These are phyloP conservation scores for Vaccinium corymbosum DNA, from an alignment of 148 eudicot species.

Conservation along the genomic window DNA sequence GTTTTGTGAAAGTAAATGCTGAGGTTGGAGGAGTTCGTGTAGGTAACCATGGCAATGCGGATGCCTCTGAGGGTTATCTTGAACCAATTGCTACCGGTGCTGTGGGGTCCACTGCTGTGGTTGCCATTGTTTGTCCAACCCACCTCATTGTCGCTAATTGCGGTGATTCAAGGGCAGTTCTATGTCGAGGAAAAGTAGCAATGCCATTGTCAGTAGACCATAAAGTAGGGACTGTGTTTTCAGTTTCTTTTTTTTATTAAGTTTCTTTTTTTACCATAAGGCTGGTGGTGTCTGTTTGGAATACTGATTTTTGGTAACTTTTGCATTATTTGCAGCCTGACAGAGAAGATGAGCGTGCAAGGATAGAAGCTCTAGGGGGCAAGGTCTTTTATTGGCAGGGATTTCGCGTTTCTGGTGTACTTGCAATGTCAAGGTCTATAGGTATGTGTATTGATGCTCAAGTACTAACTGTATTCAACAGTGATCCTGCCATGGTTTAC, in stretches of 20 bases:
- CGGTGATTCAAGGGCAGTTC: slow-evolving; percentile 69
- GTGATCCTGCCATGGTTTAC: not conserved
- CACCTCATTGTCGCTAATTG: slow-evolving; percentile 48
- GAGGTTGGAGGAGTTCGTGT: slow-evolving; percentile 39
- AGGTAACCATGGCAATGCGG: slow-evolving; percentile 15
- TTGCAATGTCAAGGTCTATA: slow-evolving; percentile 66
- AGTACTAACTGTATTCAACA: not conserved
- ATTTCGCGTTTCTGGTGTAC: slow-evolving; percentile 60
- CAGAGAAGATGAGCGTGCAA: slow-evolving; percentile 51
- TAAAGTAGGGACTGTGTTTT: slow-evolving; percentile 33
- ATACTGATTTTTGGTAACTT: not conserved
- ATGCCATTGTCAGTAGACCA: slow-evolving; percentile 56
- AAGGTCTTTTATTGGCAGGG: slow-evolving; percentile 58
- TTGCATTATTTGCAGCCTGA: slow-evolving; percentile 39
- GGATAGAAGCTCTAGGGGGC: slow-evolving; percentile 61
- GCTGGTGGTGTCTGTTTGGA: no score
- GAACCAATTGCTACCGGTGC: slow-evolving; percentile 53
- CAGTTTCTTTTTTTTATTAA: not conserved
- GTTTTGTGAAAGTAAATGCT: slow-evolving; percentile 51
- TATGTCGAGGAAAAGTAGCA: slow-evolving; percentile 50
- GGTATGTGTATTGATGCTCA: slow-evolving; percentile 30
- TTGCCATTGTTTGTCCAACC: slow-evolving; percentile 45
- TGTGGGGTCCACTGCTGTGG: slow-evolving; percentile 63
- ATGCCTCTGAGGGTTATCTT: slow-evolving; percentile 21
- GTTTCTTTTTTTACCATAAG: not conserved